Conservation (phyloP, 1,139 yeast species). For the Pichia sp. region DNA sequence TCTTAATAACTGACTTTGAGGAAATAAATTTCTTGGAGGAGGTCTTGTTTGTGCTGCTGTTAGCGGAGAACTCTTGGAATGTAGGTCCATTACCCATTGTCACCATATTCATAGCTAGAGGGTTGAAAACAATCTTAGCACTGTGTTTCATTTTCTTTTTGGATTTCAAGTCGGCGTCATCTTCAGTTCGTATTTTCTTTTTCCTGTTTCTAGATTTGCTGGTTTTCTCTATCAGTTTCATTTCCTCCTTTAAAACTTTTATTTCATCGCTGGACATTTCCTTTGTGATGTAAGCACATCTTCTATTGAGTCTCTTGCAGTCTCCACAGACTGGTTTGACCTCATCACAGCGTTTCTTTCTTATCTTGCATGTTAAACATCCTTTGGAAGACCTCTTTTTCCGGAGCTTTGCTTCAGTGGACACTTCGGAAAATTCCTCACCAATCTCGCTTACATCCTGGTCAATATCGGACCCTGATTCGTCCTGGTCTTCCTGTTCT, state of each 20-base stretch:
- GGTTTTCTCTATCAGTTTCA: conserved; percentile 35
- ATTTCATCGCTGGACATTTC: conserved; percentile 33
- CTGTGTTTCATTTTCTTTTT: conserved; percentile 5
- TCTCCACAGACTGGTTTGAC: conserved; percentile 57
- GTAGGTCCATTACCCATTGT: conserved; percentile 1
- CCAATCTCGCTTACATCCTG: neutral
- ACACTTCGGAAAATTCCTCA: neutral
- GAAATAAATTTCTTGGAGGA: neutral
- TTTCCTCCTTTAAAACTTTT: conserved; percentile 30
- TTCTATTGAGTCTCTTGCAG: conserved; percentile 50
- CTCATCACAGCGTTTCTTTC: conserved; percentile 76
- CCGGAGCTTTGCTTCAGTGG: neutral
- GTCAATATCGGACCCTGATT: neutral
- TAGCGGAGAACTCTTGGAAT: conserved; percentile 1
- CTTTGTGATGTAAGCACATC: conserved; percentile 49
- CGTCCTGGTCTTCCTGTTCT: neutral
- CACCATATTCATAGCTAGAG: conserved; percentile 24
- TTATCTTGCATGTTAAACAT: conserved; percentile 65
- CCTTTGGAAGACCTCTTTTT: conserved; percentile 49
- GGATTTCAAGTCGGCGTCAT: neutral
- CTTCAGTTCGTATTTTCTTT: conserved; percentile 15
- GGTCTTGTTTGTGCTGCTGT: neutral
- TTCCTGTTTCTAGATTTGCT: conserved; percentile 30
- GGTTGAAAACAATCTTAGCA: conserved; percentile 28
- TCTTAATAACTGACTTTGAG: neutral